phyloP scores from a whole-genome alignment of 345 rosid genomes.

The Limnanthes douglasii region DNA sequence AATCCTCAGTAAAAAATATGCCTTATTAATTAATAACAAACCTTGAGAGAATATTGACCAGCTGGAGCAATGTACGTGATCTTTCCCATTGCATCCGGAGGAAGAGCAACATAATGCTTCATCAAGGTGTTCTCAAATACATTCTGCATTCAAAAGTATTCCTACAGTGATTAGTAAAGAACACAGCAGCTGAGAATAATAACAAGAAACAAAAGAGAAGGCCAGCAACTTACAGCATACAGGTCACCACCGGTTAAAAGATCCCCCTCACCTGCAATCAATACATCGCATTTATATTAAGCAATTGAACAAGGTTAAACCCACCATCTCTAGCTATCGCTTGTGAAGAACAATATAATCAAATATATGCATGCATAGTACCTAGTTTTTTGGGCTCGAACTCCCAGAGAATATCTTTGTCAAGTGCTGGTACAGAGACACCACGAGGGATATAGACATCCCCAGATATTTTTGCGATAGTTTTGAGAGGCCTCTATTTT shows the following conservation, averaged over 20 bases:
- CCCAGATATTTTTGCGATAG: conserved; percentile 84
- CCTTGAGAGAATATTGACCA: conserved; percentile 98
- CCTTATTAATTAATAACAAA: conserved; percentile 19
- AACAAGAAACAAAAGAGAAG: conserved; percentile 6
- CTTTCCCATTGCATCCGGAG: conserved; percentile 98
- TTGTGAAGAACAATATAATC: neutral
- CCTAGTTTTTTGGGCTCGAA: conserved; percentile 87
- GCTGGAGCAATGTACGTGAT: conserved; percentile 84
- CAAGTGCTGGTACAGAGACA: conserved; percentile 95
- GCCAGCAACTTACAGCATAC: conserved; percentile 71
- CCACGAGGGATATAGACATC: conserved; percentile 99
- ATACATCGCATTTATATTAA: too few species aligned
- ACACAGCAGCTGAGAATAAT: conserved; percentile 1
- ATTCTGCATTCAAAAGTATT: conserved; percentile 31
- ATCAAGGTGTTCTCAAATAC: conserved; percentile 93
- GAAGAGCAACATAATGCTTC: conserved; percentile 81
- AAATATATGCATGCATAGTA: conserved; percentile 12
- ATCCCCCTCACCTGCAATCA: conserved; percentile 83
- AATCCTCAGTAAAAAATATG: too few species aligned
- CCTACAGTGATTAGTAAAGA: conserved; percentile 1
- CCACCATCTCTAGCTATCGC: neutral
- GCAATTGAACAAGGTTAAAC: too few species aligned
- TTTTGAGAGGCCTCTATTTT: conserved; percentile 90
- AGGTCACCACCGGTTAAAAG: conserved; percentile 94
- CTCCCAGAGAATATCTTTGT: conserved; percentile 89